Conservation (phyloP, 164 flowering plant genomes). For the Vitis amurensis region DNA sequence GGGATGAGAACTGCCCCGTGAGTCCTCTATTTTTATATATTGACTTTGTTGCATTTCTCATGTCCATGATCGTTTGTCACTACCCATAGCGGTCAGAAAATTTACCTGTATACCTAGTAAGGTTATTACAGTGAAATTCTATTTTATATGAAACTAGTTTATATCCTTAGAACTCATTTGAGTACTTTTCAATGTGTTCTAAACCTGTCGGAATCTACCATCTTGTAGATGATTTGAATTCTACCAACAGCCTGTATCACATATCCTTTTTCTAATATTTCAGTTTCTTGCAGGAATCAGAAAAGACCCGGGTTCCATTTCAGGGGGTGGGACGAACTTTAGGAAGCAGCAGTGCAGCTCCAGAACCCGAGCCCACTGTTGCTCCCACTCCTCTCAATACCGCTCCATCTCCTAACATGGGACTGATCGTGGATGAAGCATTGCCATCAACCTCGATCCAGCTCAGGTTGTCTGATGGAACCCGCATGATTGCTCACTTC, state of each 20-base stretch:
- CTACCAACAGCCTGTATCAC: not conserved
- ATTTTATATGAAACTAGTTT: no score
- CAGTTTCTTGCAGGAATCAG: conserved; percentile 55
- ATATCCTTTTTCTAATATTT: not conserved
- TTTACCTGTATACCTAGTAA: no score
- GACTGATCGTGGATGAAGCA: conserved; percentile 55
- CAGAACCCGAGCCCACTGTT: conserved; percentile 24
- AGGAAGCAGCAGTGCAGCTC: conserved; percentile 42
- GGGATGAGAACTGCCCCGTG: conserved; percentile 65
- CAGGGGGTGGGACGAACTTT: conserved; percentile 87
- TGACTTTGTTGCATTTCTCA: not conserved
- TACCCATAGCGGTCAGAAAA: no score
- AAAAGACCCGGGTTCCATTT: conserved; percentile 55
- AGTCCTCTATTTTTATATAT: conserved; percentile 18
- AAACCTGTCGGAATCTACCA: not conserved
- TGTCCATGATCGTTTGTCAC: not conserved
- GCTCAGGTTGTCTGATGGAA: conserved; percentile 85
- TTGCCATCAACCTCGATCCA: conserved; percentile 83
- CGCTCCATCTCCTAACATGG: conserved; percentile 47
- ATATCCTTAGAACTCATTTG: not conserved
- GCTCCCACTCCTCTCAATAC: conserved; percentile 25
- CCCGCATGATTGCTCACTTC: conserved; percentile 75
- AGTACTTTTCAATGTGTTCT: not conserved
- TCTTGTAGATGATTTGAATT: not conserved
- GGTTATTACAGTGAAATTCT: no score